Base-by-base conservation (phyloP, 768 basidiomycete species). In the Psilocybe cyanescens region DNA sequence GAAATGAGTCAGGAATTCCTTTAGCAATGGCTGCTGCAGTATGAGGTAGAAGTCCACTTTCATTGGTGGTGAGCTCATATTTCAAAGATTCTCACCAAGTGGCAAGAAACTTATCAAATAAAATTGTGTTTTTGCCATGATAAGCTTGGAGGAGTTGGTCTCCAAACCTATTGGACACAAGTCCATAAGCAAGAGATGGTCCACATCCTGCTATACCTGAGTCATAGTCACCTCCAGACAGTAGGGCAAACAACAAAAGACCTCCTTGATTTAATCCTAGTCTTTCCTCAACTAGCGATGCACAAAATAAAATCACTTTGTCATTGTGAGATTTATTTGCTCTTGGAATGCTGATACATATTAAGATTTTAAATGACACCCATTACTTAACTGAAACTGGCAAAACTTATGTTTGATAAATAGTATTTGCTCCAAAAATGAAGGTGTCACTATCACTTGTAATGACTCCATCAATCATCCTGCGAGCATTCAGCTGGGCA, bases 161-260 rank as follows among this genome's bases (percentile, higher is more conserved):
- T 0, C 87, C 85, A 55, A 87, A 83, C 2, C 88, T 88, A 35
- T 81, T 83, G 57, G 78, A 77, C 0, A 87, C 41, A 9, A 57
- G 44, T 31, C 46, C 55, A 47, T 48, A 44, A 2, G 45, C 55
- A 46, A 57, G 12, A 14, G 55, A 28, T 6, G 46, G 5, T 5
- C 41, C n/a, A 29, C 54, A 44, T 5, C 28, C 44, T n/a, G 44
- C 24, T 14, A 55, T 19, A 9, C 54, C 54, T 17, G 4, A 8
- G 24, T 48, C 46, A 24, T 57, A 57, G 29, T 57, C 56, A 5
- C 47, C 31, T 11, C 56, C 56, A 9, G n/a, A 29, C 4, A 57
- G 45, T 11, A 57, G 45, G 12, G 56, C 45, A 37, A 57, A 48
- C 30, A 57, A 24, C 4, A 57, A n/a, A 9, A 35, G 30, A 9